A percentile compares a stretch with the other conserved stretches of the same genome.
phyloP scores from a whole-genome alignment of 257 asterid species.

The Solanum virginianum region DNA sequence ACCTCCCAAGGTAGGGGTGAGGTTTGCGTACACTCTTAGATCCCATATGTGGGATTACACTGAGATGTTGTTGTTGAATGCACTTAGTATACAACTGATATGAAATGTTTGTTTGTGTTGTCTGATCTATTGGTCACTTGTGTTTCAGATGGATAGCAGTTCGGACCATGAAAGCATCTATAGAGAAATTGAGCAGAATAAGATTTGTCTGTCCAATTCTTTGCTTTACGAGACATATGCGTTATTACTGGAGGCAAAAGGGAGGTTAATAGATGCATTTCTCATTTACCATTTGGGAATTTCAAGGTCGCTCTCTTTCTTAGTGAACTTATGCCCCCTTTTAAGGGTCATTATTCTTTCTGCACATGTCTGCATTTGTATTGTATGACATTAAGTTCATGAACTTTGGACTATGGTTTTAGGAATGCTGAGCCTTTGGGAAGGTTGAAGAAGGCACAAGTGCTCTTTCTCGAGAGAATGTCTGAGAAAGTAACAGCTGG shows the following conservation, averaged over 20 bases:
- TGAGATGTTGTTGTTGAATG: not conserved
- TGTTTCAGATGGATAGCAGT: constrained; percentile 68
- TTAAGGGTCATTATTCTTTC: not conserved
- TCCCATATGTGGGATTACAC: not conserved
- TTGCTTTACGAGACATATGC: constrained; percentile 71
- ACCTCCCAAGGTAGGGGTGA: not conserved
- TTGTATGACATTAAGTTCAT: not conserved
- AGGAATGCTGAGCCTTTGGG: constrained; percentile 82
- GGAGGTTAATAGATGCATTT: constrained; percentile 64
- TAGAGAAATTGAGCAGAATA: constrained; percentile 49
- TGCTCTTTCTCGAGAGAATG: constrained; percentile 81
- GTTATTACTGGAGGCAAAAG: constrained; percentile 63
- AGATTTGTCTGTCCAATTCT: constrained; percentile 50
- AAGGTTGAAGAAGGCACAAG: constrained; percentile 88
- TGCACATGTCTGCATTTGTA: not conserved
- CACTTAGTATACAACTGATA: not conserved
- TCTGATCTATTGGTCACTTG: not conserved
- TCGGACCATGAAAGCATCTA: constrained; percentile 49
- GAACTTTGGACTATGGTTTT: constrained; percentile 4
- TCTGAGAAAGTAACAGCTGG: constrained; percentile 51
- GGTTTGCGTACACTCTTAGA: not conserved
- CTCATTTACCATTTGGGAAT: constrained; percentile 73
- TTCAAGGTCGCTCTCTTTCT: constrained; percentile 42
- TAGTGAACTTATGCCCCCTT: not conserved
- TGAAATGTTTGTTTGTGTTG: not conserved